Evolutionary conservation across 192 early-diverging fungal species (phyloP).

Genomic region (Coemansia sp.): DNA sequence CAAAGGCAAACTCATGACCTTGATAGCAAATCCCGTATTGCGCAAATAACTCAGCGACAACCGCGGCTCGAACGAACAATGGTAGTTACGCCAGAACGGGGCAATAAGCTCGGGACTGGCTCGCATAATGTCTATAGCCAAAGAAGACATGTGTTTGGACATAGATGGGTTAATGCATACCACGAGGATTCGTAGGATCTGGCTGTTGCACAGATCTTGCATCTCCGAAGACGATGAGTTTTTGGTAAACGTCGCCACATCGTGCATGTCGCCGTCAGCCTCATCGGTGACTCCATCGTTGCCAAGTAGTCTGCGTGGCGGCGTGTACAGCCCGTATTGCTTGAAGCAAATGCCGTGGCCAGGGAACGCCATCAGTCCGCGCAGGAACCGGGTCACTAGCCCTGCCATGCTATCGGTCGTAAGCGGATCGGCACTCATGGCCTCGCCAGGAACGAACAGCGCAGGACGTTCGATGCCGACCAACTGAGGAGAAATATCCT

Average conservation of each 20-base stretch:
- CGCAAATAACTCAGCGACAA: constrained; percentile 43
- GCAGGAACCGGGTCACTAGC: constrained; percentile 42
- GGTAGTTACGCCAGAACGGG: constrained; percentile 49
- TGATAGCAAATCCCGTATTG: constrained; percentile 40
- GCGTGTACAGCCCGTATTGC: constrained; percentile 49
- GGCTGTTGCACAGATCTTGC: constrained; percentile 45
- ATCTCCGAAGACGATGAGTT: constrained; percentile 13
- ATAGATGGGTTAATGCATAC: constrained; percentile 28
- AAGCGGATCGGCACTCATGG: neutral
- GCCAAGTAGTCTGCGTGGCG: constrained; percentile 15
- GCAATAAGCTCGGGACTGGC: constrained; percentile 52
- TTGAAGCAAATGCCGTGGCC: constrained; percentile 51
- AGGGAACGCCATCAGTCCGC: constrained; percentile 48
- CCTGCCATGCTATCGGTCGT: constrained; percentile 33
- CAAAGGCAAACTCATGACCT: constrained; percentile 34
- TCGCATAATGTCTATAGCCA: constrained; percentile 40
- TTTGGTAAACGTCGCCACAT: constrained; percentile 26
- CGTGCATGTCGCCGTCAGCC: constrained; percentile 11
- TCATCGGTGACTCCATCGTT: neutral
- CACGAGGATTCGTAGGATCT: constrained; percentile 48
- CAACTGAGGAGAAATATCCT: constrained; percentile 6
- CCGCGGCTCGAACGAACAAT: constrained; percentile 45
- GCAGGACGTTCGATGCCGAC: constrained; percentile 25
- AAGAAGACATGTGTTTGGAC: constrained; percentile 30
- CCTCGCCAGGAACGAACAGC: constrained; percentile 20